Evolutionary conservation across 257 asterid species (phyloP).

Genomic region (Dorcoceras hygrometricum): DNA sequence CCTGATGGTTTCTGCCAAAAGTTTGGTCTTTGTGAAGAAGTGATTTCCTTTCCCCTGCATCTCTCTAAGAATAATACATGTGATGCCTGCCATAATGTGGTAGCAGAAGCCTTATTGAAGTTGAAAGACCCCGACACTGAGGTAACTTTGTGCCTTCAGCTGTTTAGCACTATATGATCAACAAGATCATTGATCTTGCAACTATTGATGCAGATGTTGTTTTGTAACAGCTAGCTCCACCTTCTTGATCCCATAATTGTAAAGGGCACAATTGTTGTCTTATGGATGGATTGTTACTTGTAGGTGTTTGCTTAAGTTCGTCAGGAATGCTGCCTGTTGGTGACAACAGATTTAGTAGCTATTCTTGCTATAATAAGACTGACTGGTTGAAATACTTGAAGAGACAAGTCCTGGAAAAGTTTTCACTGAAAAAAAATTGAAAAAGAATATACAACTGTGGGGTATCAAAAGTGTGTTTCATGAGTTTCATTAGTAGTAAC

Average conservation of each 20-base stretch:
- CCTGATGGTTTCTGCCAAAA: conserved; percentile 60
- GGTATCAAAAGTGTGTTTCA: background rate
- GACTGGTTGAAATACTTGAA: background rate
- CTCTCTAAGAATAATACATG: conserved; percentile 59
- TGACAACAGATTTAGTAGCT: background rate
- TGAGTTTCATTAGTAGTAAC: background rate
- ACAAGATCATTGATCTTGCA: background rate
- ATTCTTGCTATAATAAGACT: background rate
- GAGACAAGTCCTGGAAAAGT: background rate
- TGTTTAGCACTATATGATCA: background rate
- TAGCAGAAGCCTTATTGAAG: conserved; percentile 65
- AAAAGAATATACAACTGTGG: background rate
- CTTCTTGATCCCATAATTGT: conserved; percentile 3
- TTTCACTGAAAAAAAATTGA: background rate
- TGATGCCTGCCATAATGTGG: conserved; percentile 61
- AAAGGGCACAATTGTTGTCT: background rate
- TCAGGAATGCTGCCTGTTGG: background rate
- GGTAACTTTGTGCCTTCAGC: conserved; percentile 37
- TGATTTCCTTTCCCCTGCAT: conserved; percentile 30
- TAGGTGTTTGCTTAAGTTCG: background rate
- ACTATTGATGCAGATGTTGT: background rate
- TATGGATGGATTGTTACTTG: conserved; percentile 8
- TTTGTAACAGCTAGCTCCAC: background rate
- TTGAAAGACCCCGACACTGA: conserved; percentile 88
- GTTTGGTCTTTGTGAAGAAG: conserved; percentile 59